Conservation (phyloP, 78 protist species). For the Pigoraptor vietnamica region DNA sequence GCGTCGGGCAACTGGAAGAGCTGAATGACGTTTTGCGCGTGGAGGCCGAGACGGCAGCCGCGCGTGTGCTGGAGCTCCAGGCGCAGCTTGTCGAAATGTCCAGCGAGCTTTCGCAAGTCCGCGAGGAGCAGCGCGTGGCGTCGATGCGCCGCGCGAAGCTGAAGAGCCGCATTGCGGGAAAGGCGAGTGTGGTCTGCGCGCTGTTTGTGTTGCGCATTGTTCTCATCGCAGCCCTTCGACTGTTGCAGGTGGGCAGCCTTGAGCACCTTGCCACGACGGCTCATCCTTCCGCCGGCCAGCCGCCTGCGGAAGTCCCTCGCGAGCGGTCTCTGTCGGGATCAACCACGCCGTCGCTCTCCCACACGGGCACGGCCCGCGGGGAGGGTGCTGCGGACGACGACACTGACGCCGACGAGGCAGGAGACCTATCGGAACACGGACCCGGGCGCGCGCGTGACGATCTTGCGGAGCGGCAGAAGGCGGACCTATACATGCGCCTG, state of each 20-base stretch:
- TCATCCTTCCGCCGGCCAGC: background rate
- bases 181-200: background rate
- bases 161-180: background rate
- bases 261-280: background rate
- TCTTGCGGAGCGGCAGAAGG: background rate
- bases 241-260: background rate
- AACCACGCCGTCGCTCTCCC: background rate
- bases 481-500: background rate
- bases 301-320: background rate
- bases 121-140: background rate
- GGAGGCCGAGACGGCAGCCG: background rate
- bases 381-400: background rate
- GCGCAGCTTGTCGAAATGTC: background rate
- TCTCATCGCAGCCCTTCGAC: too few relatives aligned
- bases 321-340: background rate
- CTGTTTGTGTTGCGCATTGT: background rate
- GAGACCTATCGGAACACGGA: background rate
- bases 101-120: background rate
- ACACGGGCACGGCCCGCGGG: background rate
- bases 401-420: background rate
- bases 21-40: background rate
- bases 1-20: background rate
- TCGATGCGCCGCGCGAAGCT: background rate
- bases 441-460: background rate
- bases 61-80: background rate